Base-by-base conservation (phyloP, 179 eudicot species). In the Spergularia azorica region DNA sequence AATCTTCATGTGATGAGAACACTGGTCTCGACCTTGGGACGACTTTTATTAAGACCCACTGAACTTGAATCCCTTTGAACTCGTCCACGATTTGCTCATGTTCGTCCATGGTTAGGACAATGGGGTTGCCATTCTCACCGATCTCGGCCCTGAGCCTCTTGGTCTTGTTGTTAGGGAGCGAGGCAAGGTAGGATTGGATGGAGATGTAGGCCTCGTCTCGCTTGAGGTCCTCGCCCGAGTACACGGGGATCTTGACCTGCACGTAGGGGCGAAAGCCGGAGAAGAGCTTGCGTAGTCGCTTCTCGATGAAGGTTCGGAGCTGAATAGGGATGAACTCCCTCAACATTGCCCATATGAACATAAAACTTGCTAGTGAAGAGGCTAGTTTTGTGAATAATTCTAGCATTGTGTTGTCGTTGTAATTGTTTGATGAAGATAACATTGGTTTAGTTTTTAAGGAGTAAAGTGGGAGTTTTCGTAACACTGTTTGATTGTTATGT, bases 341-440 rank as follows among this genome's bases (percentile, higher is more conserved):
- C 2, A 79, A 39, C 81, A 79, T 79, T 59, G 81, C 59, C 73
- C 81, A 79, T 18, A 73, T 20, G 12, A 79, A 79, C 81, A 79
- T 79, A 61, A 73, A 58, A 74, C 81, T 79, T 46, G 77, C 81
- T 58, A 79, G n/a, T 32, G 81, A 57, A n/a, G 81, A 79, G 36
- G 68, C 77, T 67, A 79, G 61, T 32, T 60, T 73, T 79, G 81
- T 18, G 67, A 76, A 73, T 32, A 66, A 12, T 48, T 68, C 77
- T 32, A 67, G 66, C 81, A 79, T 79, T 6, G 48, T 67, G 32
- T 54, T 70, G 73, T 39, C 32, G 63, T 60, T 43, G 70, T 16
- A 3, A 21, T 21, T 21, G 21, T 50, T 51, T 50, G 72, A 16
- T 72, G 77, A 14, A 18, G 21, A 21, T 21, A n/a, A 9, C 39